phyloP scores from a whole-genome alignment of 2,329 filamentous ascomycete species.

The Colletotrichum destructivum region DNA sequence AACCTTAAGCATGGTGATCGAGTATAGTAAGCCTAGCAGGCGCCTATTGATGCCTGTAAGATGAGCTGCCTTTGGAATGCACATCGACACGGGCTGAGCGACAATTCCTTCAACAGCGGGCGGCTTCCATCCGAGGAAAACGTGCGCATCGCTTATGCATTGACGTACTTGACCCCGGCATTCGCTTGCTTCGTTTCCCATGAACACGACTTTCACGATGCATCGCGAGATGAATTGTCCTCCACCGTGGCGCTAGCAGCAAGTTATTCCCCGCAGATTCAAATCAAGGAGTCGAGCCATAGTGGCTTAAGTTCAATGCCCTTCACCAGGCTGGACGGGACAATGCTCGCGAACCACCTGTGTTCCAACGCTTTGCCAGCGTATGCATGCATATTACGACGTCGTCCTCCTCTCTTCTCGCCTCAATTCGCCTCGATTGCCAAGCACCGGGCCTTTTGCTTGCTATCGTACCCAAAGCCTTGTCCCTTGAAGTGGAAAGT shows the following conservation, averaged over 20 bases:
- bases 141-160: not conserved
- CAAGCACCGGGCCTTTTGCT: not conserved
- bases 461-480: not conserved
- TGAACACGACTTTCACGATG: not conserved
- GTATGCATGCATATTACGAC: slow-evolving; percentile 12
- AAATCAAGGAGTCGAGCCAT: too few relatives aligned
- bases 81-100: not conserved
- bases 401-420: not conserved
- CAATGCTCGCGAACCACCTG: not conserved
- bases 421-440: slow-evolving; percentile 14
- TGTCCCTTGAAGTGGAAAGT: not conserved
- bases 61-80: not conserved
- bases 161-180: not conserved
- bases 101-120: not conserved
- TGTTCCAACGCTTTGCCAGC: slow-evolving; percentile 9
- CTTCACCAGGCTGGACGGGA: too few relatives aligned
- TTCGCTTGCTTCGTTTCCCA: not conserved
- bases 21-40: not conserved
- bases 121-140: not conserved
- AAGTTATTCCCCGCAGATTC: not conserved
- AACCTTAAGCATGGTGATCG: slow-evolving; percentile 36
- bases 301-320: too few relatives aligned
- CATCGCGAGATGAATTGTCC: not conserved
- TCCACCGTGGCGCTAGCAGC: not conserved
- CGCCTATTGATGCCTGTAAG: slow-evolving; percentile 1